These are phyloP conservation scores for Chondrostereum purpureum DNA, from an alignment of 1,284 basidiomycete species.

Conservation along the genomic window DNA sequence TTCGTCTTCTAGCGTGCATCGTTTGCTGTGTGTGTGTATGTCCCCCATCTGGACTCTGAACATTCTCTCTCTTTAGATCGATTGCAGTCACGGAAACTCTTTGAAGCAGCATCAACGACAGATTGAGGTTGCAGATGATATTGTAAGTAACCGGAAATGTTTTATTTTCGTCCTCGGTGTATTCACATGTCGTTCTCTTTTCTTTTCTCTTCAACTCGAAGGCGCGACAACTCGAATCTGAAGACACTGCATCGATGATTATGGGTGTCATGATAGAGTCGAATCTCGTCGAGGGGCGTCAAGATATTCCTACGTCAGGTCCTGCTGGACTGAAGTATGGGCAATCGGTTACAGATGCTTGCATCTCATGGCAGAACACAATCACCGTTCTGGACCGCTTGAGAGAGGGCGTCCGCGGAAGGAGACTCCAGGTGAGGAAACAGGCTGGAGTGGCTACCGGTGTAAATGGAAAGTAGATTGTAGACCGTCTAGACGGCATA, in stretches of 20 bases:
- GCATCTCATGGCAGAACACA: constrained; percentile 86
- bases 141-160: constrained; percentile 44
- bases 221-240: constrained; percentile 66
- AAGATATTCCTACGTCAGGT: constrained; percentile 78
- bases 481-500: too few species aligned
- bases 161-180: neutral
- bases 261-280: constrained; percentile 98
- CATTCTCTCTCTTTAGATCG: constrained; percentile 49
- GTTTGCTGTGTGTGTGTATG: constrained; percentile 3
- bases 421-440: constrained; percentile 47
- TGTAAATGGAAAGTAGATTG: neutral
- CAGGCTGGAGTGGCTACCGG: constrained; percentile 21
- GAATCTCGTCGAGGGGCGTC: constrained; percentile 85
- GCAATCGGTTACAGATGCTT: constrained; percentile 86
- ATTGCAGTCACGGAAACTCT: constrained; percentile 95
- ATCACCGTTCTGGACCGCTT: constrained; percentile 75
- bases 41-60: too few species aligned
- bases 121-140: constrained; percentile 77
- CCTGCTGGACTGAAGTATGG: constrained; percentile 80
- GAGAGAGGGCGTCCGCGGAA: constrained; percentile 72
- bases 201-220: constrained; percentile 21
- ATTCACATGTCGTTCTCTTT: constrained; percentile 1
- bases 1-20: constrained; percentile 3
- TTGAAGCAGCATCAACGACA: constrained; percentile 84
- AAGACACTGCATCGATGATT: constrained; percentile 70